A percentile compares a stretch with the other conserved stretches of the same genome.
These are phyloP conservation scores for Daldinia vernicosa DNA, from an alignment of 495 filamentous ascomycete species.

Conservation along the genomic window DNA sequence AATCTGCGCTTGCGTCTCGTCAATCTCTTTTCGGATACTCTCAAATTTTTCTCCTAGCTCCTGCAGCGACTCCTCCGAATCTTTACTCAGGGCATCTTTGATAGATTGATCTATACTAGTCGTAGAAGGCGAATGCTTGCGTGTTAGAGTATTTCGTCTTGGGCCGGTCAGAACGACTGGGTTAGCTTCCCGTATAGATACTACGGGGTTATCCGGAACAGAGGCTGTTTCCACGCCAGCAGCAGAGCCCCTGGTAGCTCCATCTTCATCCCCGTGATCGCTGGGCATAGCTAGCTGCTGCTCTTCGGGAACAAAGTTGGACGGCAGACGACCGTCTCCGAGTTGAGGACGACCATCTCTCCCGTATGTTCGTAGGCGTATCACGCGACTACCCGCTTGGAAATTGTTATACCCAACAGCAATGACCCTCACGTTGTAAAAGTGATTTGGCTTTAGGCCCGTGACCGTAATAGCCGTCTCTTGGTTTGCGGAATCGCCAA, in stretches of 20 bases:
- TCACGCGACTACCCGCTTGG: slow-evolving; percentile 83
- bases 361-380: slow-evolving; percentile 76
- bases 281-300: slow-evolving; percentile 51
- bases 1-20: slow-evolving; percentile 63
- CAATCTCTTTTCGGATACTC: slow-evolving; percentile 72
- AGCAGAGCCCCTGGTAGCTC: slow-evolving; percentile 50
- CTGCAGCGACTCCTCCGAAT: slow-evolving; percentile 56
- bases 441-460: slow-evolving; percentile 82
- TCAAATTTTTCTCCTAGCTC: slow-evolving; percentile 77
- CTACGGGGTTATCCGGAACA: slow-evolving; percentile 58
- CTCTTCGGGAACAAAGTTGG: slow-evolving; percentile 61
- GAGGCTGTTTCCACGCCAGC: slow-evolving; percentile 65
- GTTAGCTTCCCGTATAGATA: slow-evolving; percentile 71
- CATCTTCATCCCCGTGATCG: slow-evolving; percentile 51
- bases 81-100: slow-evolving; percentile 55
- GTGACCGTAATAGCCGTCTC: slow-evolving; percentile 91
- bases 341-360: slow-evolving; percentile 64
- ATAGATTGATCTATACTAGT: slow-evolving; percentile 65
- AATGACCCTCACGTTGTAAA: slow-evolving; percentile 91
- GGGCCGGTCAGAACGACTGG: slow-evolving; percentile 60
- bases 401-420: slow-evolving; percentile 90
- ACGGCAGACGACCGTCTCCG: slow-evolving; percentile 61
- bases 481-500: slow-evolving; percentile 82
- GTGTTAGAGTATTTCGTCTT: slow-evolving; percentile 72
- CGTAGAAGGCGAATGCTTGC: slow-evolving; percentile 79